These are phyloP conservation scores for Ophiostoma sp. DNA, from an alignment of 2,329 filamentous ascomycete species.

Conservation along the genomic window DNA sequence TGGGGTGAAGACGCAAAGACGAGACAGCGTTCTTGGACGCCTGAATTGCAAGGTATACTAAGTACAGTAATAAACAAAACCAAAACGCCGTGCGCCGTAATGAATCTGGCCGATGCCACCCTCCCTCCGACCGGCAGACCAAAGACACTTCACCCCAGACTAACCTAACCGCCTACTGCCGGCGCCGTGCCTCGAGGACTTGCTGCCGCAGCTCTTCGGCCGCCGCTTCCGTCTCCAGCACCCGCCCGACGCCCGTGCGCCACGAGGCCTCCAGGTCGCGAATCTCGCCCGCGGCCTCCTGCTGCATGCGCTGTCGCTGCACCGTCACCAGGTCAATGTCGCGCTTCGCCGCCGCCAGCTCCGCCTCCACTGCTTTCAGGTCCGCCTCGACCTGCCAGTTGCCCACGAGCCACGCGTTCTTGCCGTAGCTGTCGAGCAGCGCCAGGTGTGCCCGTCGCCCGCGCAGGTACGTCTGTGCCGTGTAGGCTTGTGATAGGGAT, in stretches of 20 bases:
- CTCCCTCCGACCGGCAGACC: neutral
- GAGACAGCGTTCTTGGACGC: neutral
- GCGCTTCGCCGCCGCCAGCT: conserved; percentile 62
- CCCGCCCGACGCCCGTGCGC: conserved; percentile 69
- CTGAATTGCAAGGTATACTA: neutral
- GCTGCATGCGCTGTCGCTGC: conserved; percentile 63
- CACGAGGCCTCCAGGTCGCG: conserved; percentile 65
- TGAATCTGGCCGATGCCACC: neutral
- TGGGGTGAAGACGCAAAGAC: neutral
- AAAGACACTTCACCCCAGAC: neutral
- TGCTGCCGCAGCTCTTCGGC: conserved; percentile 65
- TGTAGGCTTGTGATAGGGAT: conserved; percentile 49
- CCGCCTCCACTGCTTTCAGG: conserved; percentile 63
- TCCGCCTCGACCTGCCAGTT: conserved; percentile 77
- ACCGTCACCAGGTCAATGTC: conserved; percentile 70
- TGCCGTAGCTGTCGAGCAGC: conserved; percentile 75
- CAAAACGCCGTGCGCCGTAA: conserved; percentile 10
- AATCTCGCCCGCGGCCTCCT: conserved; percentile 67
- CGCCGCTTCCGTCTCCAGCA: conserved; percentile 82
- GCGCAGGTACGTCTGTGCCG: conserved; percentile 48
- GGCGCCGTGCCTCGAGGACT: conserved; percentile 59
- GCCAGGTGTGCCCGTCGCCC: conserved; percentile 54
- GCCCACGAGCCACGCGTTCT: conserved; percentile 84
- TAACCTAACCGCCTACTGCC: conserved; percentile 29
- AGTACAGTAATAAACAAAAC: neutral